Percentiles rank a stretch among this genome's conserved stretches.
Conservation (phyloP, 345 rosid genomes). For the Litchi chinensis region DNA sequence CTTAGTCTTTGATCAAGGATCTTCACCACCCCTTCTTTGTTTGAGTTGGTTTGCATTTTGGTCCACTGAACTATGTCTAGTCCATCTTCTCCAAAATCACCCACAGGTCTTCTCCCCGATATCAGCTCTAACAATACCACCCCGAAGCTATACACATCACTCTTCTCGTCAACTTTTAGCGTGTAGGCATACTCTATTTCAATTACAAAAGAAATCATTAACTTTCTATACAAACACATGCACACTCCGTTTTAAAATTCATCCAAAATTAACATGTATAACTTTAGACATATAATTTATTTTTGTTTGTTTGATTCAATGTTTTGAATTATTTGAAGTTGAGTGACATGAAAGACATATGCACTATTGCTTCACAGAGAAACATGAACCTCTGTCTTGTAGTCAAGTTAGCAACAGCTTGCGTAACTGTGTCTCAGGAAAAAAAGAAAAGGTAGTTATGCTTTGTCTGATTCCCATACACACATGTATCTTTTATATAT, state of each 20-base stretch:
- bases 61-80: conserved; percentile 94
- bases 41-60: conserved; percentile 52
- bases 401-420: not conserved
- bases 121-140: conserved; percentile 80
- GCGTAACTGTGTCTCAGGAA: not conserved
- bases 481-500: conserved; percentile 11
- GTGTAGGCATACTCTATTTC: conserved; percentile 85
- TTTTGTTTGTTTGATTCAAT: not conserved
- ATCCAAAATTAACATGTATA: too few species aligned
- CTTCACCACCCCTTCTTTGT: conserved; percentile 61
- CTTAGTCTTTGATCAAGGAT: conserved; percentile 63
- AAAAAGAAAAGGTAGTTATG: conserved; percentile 10
- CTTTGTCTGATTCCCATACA: conserved; percentile 14
- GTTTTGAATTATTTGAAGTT: not conserved
- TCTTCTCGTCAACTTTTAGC: conserved; percentile 80
- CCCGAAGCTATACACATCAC: conserved; percentile 93
- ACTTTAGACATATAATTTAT: too few species aligned
- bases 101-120: conserved; percentile 80
- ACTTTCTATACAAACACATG: too few species aligned
- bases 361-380: not conserved
- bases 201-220: not conserved
- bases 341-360: not conserved
- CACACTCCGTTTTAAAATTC: too few species aligned
- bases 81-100: conserved; percentile 80
- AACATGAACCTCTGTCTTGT: not conserved